Conservation (phyloP, 108 stramenopile genomes). For the Skeletonema menzelii region DNA sequence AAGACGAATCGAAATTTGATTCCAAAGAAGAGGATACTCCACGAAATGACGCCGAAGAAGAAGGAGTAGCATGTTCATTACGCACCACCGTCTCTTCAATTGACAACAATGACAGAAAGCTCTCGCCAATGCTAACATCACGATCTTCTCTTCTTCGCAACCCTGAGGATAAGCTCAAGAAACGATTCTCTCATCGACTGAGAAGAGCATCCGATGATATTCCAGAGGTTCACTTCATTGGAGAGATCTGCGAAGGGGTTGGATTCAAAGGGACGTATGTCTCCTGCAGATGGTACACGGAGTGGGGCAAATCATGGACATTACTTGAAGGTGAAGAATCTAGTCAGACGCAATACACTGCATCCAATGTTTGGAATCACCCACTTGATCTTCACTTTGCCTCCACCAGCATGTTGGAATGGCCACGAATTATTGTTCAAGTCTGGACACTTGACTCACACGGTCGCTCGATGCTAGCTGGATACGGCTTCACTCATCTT, state of each 20-base stretch:
- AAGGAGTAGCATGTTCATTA: background rate
- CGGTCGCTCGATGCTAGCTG: conserved; percentile 53
- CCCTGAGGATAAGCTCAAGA: conserved; percentile 36
- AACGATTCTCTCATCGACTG: conserved; percentile 37
- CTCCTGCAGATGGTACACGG: conserved; percentile 66
- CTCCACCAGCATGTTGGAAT: conserved; percentile 58
- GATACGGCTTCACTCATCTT: conserved; percentile 63
- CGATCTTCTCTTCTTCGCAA: conserved; percentile 30
- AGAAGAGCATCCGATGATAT: conserved; percentile 37
- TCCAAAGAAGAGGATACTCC: background rate
- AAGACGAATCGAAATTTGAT: background rate
- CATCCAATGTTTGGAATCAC: conserved; percentile 56
- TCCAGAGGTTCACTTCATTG: conserved; percentile 68
- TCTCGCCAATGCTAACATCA: background rate
- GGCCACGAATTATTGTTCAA: conserved; percentile 60
- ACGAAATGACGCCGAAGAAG: background rate
- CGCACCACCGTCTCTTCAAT: background rate
- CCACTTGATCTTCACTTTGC: conserved; percentile 72
- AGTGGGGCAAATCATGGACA: conserved; percentile 58
- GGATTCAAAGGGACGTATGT: conserved; percentile 52
- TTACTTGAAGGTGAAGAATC: conserved; percentile 48
- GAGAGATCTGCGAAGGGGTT: conserved; percentile 53
- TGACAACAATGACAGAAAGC: background rate
- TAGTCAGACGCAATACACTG: conserved; percentile 62
- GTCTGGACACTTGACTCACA: conserved; percentile 67